Evolutionary conservation across 1,284 basidiomycete genomes (phyloP).

Genomic region (Sutorius eximius): DNA sequence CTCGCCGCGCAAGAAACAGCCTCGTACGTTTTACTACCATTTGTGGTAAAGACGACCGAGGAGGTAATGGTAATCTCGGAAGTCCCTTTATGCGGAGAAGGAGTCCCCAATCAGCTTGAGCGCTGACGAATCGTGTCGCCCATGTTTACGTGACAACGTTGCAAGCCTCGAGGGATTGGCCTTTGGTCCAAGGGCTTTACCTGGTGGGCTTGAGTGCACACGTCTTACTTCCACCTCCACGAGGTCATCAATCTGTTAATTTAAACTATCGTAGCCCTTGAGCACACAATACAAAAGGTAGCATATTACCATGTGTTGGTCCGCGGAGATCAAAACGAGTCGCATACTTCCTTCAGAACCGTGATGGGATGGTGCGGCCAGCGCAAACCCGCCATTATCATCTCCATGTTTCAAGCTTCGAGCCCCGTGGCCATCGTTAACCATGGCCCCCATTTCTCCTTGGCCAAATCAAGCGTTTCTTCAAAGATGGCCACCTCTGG

Average conservation of each 20-base stretch:
- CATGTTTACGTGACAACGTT: no score
- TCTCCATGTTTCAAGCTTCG: neutral
- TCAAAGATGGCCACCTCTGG: neutral
- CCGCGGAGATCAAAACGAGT: neutral
- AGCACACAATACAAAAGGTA: neutral
- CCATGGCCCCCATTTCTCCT: conserved; percentile 7
- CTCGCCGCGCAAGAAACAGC: no score
- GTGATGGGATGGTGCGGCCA: neutral
- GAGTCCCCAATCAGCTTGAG: no score
- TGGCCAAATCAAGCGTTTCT: neutral
- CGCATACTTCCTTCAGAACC: neutral
- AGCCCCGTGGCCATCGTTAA: neutral
- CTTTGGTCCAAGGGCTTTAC: neutral
- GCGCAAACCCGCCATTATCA: neutral
- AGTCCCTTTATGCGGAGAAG: no score
- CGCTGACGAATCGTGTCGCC: no score
- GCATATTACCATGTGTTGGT: neutral
- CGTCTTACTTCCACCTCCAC: neutral
- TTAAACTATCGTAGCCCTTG: neutral
- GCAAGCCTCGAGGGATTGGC: no score
- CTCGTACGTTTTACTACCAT: no score
- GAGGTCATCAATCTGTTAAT: neutral
- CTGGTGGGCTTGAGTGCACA: neutral
- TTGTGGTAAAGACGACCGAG: no score
- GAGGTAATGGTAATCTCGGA: no score